These are phyloP conservation scores for Didymella arachidicola DNA, from an alignment of 2,329 filamentous ascomycete genomes.

Conservation along the genomic window DNA sequence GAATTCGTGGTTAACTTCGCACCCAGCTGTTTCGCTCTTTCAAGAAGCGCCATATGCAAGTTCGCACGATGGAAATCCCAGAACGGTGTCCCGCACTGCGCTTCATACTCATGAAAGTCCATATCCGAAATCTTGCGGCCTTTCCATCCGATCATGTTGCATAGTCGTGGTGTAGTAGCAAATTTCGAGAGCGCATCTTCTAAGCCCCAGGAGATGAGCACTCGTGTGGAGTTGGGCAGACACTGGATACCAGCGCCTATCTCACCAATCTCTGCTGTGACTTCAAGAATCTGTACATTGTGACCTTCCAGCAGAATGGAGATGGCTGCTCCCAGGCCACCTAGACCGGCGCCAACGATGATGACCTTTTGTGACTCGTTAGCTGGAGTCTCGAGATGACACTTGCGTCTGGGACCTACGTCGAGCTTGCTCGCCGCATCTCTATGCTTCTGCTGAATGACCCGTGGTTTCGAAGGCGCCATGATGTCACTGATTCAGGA, in stretches of 20 bases:
- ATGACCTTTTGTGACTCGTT: slow-evolving; percentile 49
- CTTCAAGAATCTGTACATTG: slow-evolving; percentile 59
- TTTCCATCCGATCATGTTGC: slow-evolving; percentile 63
- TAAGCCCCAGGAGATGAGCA: slow-evolving; percentile 61
- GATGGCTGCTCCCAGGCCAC: slow-evolving; percentile 62
- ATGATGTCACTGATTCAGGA: slow-evolving; percentile 32
- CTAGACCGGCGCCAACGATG: slow-evolving; percentile 64
- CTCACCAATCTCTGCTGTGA: slow-evolving; percentile 57
- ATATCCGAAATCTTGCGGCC: slow-evolving; percentile 59
- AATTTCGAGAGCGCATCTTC: slow-evolving; percentile 54
- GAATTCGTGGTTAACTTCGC: slow-evolving; percentile 56
- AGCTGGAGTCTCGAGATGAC: not conserved
- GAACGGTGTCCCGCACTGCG: slow-evolving; percentile 55
- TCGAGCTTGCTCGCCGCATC: slow-evolving; percentile 37
- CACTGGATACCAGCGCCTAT: slow-evolving; percentile 62
- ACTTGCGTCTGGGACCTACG: slow-evolving; percentile 22
- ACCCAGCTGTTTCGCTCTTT: slow-evolving; percentile 59
- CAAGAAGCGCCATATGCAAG: slow-evolving; percentile 58
- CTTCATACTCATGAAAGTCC: slow-evolving; percentile 55
- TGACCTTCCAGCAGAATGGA: slow-evolving; percentile 57
- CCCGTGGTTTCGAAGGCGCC: slow-evolving; percentile 34
- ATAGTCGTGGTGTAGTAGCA: slow-evolving; percentile 51
- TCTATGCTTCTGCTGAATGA: slow-evolving; percentile 39
- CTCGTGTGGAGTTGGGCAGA: slow-evolving; percentile 57
- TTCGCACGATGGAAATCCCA: slow-evolving; percentile 65